Conservation (phyloP, 2,329 filamentous ascomycete genomes). For the Salinomyces thailandicus region DNA sequence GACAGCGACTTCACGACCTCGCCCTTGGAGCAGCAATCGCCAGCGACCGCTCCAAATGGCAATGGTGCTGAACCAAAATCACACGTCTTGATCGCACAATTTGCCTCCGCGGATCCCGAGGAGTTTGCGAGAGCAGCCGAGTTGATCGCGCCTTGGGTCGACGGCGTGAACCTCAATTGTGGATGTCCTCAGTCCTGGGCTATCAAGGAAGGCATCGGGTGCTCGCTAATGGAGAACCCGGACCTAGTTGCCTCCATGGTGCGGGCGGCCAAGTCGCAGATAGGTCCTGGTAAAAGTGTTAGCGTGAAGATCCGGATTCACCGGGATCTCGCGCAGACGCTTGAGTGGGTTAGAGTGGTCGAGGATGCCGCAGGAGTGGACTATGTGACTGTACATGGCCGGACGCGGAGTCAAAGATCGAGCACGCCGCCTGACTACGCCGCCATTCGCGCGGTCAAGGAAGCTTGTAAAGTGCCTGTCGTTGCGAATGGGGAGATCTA, state of each 20-base stretch:
- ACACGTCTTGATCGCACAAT: slow-evolving; percentile 53
- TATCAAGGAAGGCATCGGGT: slow-evolving; percentile 56
- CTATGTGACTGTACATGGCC: slow-evolving; percentile 60
- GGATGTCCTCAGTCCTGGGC: slow-evolving; percentile 66
- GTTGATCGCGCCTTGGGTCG: slow-evolving; percentile 51
- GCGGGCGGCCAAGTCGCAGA: slow-evolving; percentile 42
- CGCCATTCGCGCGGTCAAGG: slow-evolving; percentile 47
- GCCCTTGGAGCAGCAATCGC: slow-evolving; percentile 40
- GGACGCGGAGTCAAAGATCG: slow-evolving; percentile 52
- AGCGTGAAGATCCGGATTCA: slow-evolving; percentile 63
- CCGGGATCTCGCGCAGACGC: slow-evolving; percentile 45
- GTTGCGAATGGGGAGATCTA: slow-evolving; percentile 62
- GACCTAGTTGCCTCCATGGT: slow-evolving; percentile 59
- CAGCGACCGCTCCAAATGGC: too few relatives aligned
- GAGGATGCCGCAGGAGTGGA: slow-evolving; percentile 52
- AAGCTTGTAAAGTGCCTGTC: slow-evolving; percentile 47
- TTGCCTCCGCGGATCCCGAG: slow-evolving; percentile 50
- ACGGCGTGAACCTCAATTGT: slow-evolving; percentile 61
- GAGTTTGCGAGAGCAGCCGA: slow-evolving; percentile 54
- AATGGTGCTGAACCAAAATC: slow-evolving; percentile 9
- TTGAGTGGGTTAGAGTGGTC: slow-evolving; percentile 54
- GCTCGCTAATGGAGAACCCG: slow-evolving; percentile 56
- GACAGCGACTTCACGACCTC: slow-evolving; percentile 53
- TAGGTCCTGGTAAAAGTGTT: slow-evolving; percentile 45
- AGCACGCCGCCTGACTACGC: slow-evolving; percentile 52